phyloP scores from a whole-genome alignment of 2,329 filamentous ascomycete genomes.

The Stagonosporopsis rhizophila region DNA sequence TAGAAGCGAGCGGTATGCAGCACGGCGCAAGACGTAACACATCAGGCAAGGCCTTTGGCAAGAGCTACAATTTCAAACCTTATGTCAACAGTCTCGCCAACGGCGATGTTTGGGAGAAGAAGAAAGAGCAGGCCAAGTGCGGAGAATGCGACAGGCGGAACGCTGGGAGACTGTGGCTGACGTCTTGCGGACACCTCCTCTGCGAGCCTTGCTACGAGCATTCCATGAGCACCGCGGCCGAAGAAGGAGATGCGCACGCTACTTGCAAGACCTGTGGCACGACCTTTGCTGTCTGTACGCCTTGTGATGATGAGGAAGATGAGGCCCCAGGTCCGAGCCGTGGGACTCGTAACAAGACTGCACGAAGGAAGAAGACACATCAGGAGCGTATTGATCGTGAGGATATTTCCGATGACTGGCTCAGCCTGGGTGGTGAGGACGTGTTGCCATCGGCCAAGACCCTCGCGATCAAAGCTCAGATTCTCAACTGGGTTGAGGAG shows the following conservation, averaged over 20 bases:
- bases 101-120: conserved; percentile 47
- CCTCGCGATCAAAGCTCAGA: conserved; percentile 54
- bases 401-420: conserved; percentile 50
- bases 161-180: conserved; percentile 50
- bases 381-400: conserved; percentile 27
- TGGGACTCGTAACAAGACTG: conserved; percentile 24
- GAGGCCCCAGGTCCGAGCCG: conserved; percentile 4
- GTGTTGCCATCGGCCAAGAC: conserved; percentile 57
- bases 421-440: conserved; percentile 42
- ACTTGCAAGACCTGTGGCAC: conserved; percentile 47
- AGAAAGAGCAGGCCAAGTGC: conserved; percentile 55
- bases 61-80: conserved; percentile 50
- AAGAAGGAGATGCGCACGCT: conserved; percentile 8
- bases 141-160: conserved; percentile 52
- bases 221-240: conserved; percentile 38
- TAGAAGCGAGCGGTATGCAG: not conserved
- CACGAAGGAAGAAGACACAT: conserved; percentile 26
- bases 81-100: conserved; percentile 47
- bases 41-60: conserved; percentile 47
- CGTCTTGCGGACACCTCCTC: conserved; percentile 63
- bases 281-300: conserved; percentile 11
- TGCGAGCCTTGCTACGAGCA: conserved; percentile 58
- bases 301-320: conserved; percentile 31
- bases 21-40: conserved; percentile 1
- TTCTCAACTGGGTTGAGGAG: conserved; percentile 55